Base-by-base conservation (phyloP, 2,329 filamentous ascomycete genomes). In the Chrysoporthe puriensis region DNA sequence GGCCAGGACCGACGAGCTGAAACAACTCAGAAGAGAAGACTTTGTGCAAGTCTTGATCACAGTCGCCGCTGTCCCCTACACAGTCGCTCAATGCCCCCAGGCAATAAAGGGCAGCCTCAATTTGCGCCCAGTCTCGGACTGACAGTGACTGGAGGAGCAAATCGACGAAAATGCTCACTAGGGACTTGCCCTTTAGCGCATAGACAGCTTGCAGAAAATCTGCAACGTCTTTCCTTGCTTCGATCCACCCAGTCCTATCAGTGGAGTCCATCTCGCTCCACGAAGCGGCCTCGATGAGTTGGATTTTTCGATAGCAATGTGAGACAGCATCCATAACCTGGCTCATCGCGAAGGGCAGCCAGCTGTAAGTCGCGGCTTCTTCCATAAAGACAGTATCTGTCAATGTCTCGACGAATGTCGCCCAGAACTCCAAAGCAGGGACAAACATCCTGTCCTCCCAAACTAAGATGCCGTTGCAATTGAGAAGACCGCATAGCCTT, bases 351-450 rank as follows among this genome's bases (percentile, higher is more conserved):
- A 82, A 77, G 8, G 81, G 78, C 61, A 90, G 83, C 89, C 90
- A 93, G 7, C 78, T 72, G 2, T 81, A 77, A 5, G 80, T 78
- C 4, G 78, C 75, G 4, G 79, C 78, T 34, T 84, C 81, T n/a
- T 82, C 82, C 1, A 84, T 83, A 69, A 83, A 86, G 58, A 85
- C 79, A 11, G 79, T 82, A 74, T 88, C 91, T 69, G 83, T 86
- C 81, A 89, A 83, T 14, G 87, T 86, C 77, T 94, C 92, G 6
- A 92, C 87, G 75, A 90, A 93, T 0, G 87, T 89, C 21, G 87
- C 90, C 92, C 93, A 96, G 75, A 96, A 95, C 73, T 96, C 92
- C 16, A 95, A 83, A 0, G 90, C 87, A 1, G 88, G 86, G 0
- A 91, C 86, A 66, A 93, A 94, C 13, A 94, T 87, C 70, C 88